Base-by-base conservation (phyloP, 78 protist species). In the Pirum gemmata region DNA sequence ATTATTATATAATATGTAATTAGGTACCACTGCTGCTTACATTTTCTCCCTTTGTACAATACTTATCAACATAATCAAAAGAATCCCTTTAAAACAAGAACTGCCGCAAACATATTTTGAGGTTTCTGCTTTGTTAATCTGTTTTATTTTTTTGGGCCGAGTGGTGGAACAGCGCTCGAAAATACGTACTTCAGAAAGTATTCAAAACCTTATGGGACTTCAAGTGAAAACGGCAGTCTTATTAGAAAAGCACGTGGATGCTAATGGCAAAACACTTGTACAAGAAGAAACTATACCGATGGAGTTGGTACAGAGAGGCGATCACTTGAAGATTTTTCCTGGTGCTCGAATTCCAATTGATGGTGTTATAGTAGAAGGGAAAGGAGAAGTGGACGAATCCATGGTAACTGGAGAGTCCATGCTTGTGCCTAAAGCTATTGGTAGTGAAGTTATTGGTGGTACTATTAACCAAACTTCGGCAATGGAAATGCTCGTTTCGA, bases 361-460 rank as follows among this genome's bases (percentile, higher is more conserved):
- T 72, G 89, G 89, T 8, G 35, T 2, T 1, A 21, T 86, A 26
- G 89, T 86, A 25, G 27, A 18, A 27, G 89, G 89, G 26, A 29
- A n/a, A 29, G 36, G 74, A n/a, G 34, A 34, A 25, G 86, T 97
- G 21, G 97, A 97, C 61, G 98, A 97, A 86, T 27, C 96, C 27
- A 89, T 95, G 95, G 76, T 98, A 40, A 97, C 99, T 0, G 98
- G 99, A 78, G 99, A 97, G 83, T 25, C 92, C 27, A 1, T 89
- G 72, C 98, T 97, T 1, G 93, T 90, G 0, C 1, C 74, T 83
- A 96, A 95, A 89, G 21, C 31, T 2, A 13, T 2, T 0, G 96
- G 94, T n/a, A 91, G 78, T n/a, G 26, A 18, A 18, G 94, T 96
- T 41, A 91, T 96, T 77, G 98, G 98, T 21, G 99, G 98, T 39